Percentiles rank a stretch among this genome's conserved stretches.
These are phyloP conservation scores for Neurospora sp. DNA, from an alignment of 2,329 filamentous ascomycete species.

Conservation along the genomic window DNA sequence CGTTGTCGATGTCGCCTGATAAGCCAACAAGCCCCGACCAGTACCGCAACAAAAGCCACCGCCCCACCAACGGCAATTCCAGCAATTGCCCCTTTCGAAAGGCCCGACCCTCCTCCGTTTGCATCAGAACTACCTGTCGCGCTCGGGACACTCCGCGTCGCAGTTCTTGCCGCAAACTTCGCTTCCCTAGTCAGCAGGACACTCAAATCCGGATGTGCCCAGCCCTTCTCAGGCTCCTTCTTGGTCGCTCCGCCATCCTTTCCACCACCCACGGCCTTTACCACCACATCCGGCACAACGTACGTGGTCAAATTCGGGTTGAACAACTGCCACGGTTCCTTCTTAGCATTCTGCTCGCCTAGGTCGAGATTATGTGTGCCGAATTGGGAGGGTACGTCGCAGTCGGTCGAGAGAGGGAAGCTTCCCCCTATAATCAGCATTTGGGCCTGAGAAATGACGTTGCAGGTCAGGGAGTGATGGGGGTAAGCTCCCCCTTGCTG, in stretches of 20 bases:
- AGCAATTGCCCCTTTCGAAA: conserved; percentile 31
- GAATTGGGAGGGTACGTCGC: conserved; percentile 42
- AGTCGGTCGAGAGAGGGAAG: conserved; percentile 38
- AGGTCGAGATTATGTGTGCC: conserved; percentile 47
- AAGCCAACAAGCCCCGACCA: conserved; percentile 22
- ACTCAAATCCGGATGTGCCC: conserved; percentile 38
- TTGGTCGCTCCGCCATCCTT: conserved; percentile 43
- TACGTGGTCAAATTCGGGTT: conserved; percentile 40
- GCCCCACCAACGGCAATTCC: conserved; percentile 33
- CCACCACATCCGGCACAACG: conserved; percentile 40
- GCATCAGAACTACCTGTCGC: conserved; percentile 4
- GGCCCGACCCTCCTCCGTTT: conserved; percentile 3
- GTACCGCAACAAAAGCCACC: conserved; percentile 19
- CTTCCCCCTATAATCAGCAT: conserved; percentile 55
- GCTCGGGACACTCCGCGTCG: conserved; percentile 34
- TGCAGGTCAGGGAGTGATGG: conserved; percentile 48
- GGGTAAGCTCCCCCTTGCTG: conserved; percentile 20
- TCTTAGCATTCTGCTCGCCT: conserved; percentile 36
- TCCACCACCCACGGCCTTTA: conserved; percentile 39
- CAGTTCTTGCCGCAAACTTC: conserved; percentile 32
- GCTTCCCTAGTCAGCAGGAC: conserved; percentile 44
- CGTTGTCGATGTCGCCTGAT: conserved; percentile 16
- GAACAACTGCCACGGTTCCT: conserved; percentile 41
- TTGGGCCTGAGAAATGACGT: conserved; percentile 45
- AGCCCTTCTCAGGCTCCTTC: conserved; percentile 37